Evolutionary conservation across 2,329 filamentous ascomycete species (phyloP).

Genomic region (Orbilia oligospora): DNA sequence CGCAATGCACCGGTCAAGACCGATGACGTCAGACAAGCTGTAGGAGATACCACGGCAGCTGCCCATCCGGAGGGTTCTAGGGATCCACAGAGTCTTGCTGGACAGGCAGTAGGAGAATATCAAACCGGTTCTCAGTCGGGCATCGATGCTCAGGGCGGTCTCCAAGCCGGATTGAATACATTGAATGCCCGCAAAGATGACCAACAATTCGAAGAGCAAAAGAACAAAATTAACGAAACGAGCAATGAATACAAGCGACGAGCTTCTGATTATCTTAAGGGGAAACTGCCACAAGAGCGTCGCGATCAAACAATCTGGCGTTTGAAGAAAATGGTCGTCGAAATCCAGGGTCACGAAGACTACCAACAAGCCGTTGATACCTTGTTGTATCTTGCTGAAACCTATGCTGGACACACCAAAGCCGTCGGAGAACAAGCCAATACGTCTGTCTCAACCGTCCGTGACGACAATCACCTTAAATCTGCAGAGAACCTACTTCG

Average conservation of each 20-base stretch:
- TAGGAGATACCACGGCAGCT: slow-evolving; percentile 72
- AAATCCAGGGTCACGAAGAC: slow-evolving; percentile 94
- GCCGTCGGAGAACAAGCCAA: slow-evolving; percentile 75
- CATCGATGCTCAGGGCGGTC: slow-evolving; percentile 68
- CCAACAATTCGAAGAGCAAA: slow-evolving; percentile 76
- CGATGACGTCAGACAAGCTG: slow-evolving; percentile 75
- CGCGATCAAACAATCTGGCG: slow-evolving; percentile 93
- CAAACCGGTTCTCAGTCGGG: slow-evolving; percentile 69
- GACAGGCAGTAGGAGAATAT: slow-evolving; percentile 70
- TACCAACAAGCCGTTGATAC: slow-evolving; percentile 94
- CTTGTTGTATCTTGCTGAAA: slow-evolving; percentile 84
- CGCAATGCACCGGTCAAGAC: slow-evolving; percentile 71
- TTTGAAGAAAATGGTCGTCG: slow-evolving; percentile 96
- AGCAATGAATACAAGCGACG: slow-evolving; percentile 68
- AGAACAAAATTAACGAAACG: slow-evolving; percentile 68
- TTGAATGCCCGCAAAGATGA: slow-evolving; percentile 74
- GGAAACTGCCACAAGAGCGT: slow-evolving; percentile 92
- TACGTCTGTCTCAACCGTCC: slow-evolving; percentile 80
- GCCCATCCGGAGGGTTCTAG: slow-evolving; percentile 73
- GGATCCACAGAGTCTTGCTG: slow-evolving; percentile 71
- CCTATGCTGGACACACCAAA: slow-evolving; percentile 83
- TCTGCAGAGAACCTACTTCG: slow-evolving; percentile 85
- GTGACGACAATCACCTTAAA: slow-evolving; percentile 75
- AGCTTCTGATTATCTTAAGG: slow-evolving; percentile 81
- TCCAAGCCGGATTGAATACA: slow-evolving; percentile 67